These are phyloP conservation scores for Fraxinus americana DNA, from an alignment of 257 asterid genomes.

Conservation along the genomic window DNA sequence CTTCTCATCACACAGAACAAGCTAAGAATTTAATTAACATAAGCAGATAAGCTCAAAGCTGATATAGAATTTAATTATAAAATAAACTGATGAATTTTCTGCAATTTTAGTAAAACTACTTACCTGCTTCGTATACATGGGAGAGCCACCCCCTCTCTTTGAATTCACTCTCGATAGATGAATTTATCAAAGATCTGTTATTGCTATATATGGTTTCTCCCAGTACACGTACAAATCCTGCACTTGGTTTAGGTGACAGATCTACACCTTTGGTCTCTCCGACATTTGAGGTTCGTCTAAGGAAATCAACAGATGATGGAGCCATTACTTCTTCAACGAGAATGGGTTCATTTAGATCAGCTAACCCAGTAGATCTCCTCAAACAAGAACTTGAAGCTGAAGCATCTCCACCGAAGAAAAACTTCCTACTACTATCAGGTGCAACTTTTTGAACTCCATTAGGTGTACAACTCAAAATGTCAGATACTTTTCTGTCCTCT, in stretches of 20 bases:
- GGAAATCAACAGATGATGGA: constrained; percentile 45
- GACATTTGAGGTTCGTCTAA: constrained; percentile 40
- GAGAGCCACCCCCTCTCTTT: constrained; percentile 51
- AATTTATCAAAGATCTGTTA: constrained; percentile 32
- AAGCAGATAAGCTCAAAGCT: too few relatives aligned
- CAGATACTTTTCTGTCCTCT: constrained; percentile 32
- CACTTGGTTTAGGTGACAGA: constrained; percentile 38
- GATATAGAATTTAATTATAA: too few relatives aligned
- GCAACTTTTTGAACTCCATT: constrained; percentile 36
- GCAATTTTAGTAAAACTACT: background rate
- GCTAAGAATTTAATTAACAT: too few relatives aligned
- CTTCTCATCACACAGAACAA: too few relatives aligned
- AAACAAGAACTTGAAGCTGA: constrained; percentile 47
- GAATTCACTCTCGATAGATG: constrained; percentile 45
- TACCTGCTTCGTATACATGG: constrained; percentile 62
- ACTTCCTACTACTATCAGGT: constrained; percentile 31
- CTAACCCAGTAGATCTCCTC: constrained; percentile 48
- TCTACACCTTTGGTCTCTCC: constrained; percentile 44
- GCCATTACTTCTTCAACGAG: constrained; percentile 51
- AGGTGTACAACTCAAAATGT: constrained; percentile 37
- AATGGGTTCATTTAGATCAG: constrained; percentile 87
- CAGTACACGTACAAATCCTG: constrained; percentile 38
- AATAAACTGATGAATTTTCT: background rate
- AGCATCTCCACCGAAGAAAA: constrained; percentile 35
- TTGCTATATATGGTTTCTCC: constrained; percentile 31